Evolutionary conservation across 2,329 filamentous ascomycete species (phyloP).

Genomic region (Diaporthe citri): DNA sequence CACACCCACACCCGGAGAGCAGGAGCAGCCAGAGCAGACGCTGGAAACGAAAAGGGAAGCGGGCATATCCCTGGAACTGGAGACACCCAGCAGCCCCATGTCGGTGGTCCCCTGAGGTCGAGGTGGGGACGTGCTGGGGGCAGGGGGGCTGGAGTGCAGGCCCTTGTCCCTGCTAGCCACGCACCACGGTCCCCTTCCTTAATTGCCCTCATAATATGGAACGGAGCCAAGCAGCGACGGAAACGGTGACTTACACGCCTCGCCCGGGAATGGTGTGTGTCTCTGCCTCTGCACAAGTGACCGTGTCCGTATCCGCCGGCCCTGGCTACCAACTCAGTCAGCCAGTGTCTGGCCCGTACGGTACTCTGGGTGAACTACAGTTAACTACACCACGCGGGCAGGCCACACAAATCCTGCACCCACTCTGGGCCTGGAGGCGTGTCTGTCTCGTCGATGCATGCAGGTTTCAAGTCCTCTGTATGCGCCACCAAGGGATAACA

Average conservation of each 20-base stretch:
- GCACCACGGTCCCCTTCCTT: conserved; percentile 35
- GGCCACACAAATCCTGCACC: neutral
- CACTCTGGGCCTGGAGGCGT: neutral
- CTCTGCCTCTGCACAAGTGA: neutral
- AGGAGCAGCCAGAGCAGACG: conserved; percentile 4
- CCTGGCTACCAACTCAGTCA: too few relatives aligned
- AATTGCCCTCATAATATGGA: conserved; percentile 15
- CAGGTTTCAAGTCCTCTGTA: conserved; percentile 24
- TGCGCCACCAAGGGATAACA: neutral
- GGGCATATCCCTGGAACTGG: conserved; percentile 36
- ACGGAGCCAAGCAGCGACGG: conserved; percentile 25
- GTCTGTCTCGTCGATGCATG: conserved; percentile 21
- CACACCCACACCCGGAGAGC: neutral
- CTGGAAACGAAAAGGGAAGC: conserved; percentile 21
- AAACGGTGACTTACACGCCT: conserved; percentile 40
- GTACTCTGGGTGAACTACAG: neutral
- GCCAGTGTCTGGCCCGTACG: too few relatives aligned
- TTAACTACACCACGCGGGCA: neutral
- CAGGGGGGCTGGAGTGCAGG: conserved; percentile 13
- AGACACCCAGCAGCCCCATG: conserved; percentile 22
- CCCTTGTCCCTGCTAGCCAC: conserved; percentile 30
- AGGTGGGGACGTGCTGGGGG: conserved; percentile 14
- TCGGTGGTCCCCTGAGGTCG: conserved; percentile 36
- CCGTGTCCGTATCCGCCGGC: neutral
- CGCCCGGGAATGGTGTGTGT: conserved; percentile 11